Evolutionary conservation across 1,139 yeast genomes (phyloP).

Genomic region (Geotrichum cucujoidarum): DNA sequence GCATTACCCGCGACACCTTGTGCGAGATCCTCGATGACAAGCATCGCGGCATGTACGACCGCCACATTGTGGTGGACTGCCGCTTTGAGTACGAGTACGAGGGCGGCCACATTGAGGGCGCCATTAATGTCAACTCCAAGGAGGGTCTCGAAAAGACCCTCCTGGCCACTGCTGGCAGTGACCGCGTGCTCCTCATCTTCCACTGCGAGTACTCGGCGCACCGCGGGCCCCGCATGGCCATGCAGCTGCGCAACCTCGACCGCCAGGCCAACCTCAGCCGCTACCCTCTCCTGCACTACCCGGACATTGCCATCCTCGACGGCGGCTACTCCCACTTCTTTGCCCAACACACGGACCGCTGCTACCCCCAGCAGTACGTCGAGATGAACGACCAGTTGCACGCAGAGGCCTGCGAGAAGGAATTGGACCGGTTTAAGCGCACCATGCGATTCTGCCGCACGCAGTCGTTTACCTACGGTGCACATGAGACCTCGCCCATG

Average conservation of each 20-base stretch:
- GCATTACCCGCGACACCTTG: conserved; percentile 65
- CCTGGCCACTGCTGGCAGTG: conserved; percentile 26
- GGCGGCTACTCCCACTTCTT: conserved; percentile 88
- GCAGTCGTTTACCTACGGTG: conserved; percentile 8
- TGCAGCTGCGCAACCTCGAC: conserved; percentile 78
- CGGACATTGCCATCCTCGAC: conserved; percentile 80
- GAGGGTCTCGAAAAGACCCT: conserved; percentile 53
- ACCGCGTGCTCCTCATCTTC: conserved; percentile 58
- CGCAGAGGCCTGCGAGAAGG: conserved; percentile 61
- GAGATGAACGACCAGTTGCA: conserved; percentile 81
- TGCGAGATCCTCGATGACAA: conserved; percentile 57
- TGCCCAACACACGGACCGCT: conserved; percentile 48
- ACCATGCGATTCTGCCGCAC: conserved; percentile 16
- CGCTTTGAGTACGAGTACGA: conserved; percentile 85
- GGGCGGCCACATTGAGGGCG: conserved; percentile 89
- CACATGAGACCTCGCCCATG: not conserved
- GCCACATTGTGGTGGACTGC: conserved; percentile 69
- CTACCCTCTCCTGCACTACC: conserved; percentile 78
- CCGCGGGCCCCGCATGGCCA: conserved; percentile 90
- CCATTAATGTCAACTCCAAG: conserved; percentile 71
- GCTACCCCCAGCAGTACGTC: conserved; percentile 73
- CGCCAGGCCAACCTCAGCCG: conserved; percentile 63
- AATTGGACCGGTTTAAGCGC: conserved; percentile 62
- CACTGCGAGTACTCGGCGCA: conserved; percentile 94
- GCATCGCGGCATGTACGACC: conserved; percentile 52